These are phyloP conservation scores for Salix brachista DNA, from an alignment of 345 rosid genomes.

Conservation along the genomic window DNA sequence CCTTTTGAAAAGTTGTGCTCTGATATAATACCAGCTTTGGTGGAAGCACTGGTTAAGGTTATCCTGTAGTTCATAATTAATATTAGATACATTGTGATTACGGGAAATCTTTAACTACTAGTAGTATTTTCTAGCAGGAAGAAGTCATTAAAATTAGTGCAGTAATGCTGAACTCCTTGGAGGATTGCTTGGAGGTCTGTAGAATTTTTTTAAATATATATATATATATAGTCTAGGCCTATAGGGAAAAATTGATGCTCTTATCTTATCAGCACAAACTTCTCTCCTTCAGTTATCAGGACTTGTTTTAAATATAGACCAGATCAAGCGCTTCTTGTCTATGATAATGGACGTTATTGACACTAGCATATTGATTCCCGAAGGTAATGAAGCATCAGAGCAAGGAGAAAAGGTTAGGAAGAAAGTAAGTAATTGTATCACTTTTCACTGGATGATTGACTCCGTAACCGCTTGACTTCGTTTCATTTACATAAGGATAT, in stretches of 20 bases:
- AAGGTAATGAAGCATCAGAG: background rate
- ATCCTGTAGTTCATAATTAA: background rate
- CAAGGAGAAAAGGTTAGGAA: background rate
- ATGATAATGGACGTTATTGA: background rate
- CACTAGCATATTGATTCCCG: background rate
- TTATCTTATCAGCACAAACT: background rate
- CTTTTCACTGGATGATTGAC: background rate
- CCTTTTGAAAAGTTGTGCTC: background rate
- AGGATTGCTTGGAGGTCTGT: background rate
- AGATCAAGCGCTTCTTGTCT: conserved; percentile 4
- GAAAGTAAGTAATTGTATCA: background rate
- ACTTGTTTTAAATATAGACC: background rate
- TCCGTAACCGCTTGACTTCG: background rate
- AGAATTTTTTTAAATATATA: background rate
- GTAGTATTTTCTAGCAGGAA: no score
- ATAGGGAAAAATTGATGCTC: background rate
- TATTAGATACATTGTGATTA: no score
- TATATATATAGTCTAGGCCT: no score
- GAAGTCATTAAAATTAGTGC: no score
- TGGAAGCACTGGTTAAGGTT: no score
- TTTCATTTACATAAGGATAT: background rate
- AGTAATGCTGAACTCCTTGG: background rate
- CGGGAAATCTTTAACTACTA: no score
- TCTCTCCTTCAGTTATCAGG: conserved; percentile 7
- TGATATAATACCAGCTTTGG: background rate